phyloP scores from a whole-genome alignment of 306 rosid species.

The Vigna mungo region DNA sequence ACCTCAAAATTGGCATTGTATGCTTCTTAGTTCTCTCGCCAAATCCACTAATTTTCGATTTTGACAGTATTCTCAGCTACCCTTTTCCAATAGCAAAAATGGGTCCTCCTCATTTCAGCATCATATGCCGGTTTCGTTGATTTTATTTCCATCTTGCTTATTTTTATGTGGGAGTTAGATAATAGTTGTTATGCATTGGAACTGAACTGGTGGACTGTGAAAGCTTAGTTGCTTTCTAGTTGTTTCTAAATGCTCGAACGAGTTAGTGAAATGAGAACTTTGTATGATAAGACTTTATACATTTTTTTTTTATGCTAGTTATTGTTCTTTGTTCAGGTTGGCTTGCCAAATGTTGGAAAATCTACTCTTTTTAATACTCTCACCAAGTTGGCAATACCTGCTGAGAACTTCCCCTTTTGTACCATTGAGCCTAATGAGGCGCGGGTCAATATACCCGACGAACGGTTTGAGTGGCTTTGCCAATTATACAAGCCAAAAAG shows the following conservation, averaged over 20 bases:
- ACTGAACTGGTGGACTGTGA: constrained; percentile 33
- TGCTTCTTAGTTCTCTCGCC: not conserved
- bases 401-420: constrained; percentile 99
- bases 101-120: not conserved
- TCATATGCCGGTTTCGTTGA: not conserved
- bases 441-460: constrained; percentile 90
- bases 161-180: constrained; percentile 29
- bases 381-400: constrained; percentile 90
- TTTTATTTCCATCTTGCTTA: constrained; percentile 5
- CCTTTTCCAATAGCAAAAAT: constrained; percentile 22
- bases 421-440: constrained; percentile 99
- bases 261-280: constrained; percentile 3
- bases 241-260: constrained; percentile 4
- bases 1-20: constrained; percentile 94
- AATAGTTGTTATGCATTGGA: not conserved
- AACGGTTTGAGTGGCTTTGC: constrained; percentile 98
- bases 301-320: constrained; percentile 13
- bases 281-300: not conserved
- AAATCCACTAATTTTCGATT: constrained; percentile 35
- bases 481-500: constrained; percentile 89
- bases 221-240: constrained; percentile 2
- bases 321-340: constrained; percentile 68
- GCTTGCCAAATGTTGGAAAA: constrained; percentile 99
- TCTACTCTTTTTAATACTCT: constrained; percentile 97
- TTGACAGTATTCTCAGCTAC: constrained; percentile 18